These are phyloP conservation scores for Peronospora destructor DNA, from an alignment of 352 stramenopile species.

Conservation along the genomic window DNA sequence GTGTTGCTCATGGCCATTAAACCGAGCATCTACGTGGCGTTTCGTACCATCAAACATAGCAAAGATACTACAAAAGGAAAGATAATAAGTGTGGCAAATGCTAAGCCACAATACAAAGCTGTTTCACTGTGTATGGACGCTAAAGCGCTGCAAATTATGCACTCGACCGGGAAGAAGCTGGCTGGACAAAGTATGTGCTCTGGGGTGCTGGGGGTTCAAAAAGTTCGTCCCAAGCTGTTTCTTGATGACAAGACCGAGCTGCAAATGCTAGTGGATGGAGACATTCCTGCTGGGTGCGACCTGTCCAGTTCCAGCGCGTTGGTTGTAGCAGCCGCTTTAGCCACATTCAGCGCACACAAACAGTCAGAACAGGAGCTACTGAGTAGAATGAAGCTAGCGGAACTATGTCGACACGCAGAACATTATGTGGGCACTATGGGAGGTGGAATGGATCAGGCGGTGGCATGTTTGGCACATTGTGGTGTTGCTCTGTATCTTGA, in stretches of 20 bases:
- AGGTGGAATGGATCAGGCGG: slow-evolving; percentile 81
- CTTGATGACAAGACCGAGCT: slow-evolving; percentile 11
- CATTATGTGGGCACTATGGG: slow-evolving; percentile 66
- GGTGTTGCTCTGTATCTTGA: slow-evolving; percentile 52
- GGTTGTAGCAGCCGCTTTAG: slow-evolving; percentile 61
- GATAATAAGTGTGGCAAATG: slow-evolving; percentile 18
- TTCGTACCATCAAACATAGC: slow-evolving; percentile 9
- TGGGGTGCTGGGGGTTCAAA: slow-evolving; percentile 24
- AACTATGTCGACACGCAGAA: slow-evolving; percentile 50
- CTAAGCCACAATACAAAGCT: slow-evolving; percentile 19
- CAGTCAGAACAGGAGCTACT: slow-evolving; percentile 8
- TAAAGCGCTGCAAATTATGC: slow-evolving; percentile 5
- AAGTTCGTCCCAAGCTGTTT: slow-evolving; percentile 13
- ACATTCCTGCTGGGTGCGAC: slow-evolving; percentile 57
- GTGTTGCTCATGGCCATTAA: slow-evolving; percentile 79
- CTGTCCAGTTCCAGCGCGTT: slow-evolving; percentile 79
- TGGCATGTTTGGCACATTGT: slow-evolving; percentile 44
- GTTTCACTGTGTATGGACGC: slow-evolving; percentile 9
- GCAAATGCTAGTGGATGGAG: slow-evolving; percentile 57
- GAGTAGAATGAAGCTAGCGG: slow-evolving; percentile 38
- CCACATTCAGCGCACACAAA: slow-evolving; percentile 18
- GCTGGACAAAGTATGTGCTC: slow-evolving; percentile 39
- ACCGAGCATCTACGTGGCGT: slow-evolving; percentile 51
- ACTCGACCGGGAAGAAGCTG: slow-evolving; percentile 5
- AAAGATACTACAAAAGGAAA: background rate